Conservation (phyloP, 2,329 filamentous ascomycete species). For the Pestalotiopsis sp. region DNA sequence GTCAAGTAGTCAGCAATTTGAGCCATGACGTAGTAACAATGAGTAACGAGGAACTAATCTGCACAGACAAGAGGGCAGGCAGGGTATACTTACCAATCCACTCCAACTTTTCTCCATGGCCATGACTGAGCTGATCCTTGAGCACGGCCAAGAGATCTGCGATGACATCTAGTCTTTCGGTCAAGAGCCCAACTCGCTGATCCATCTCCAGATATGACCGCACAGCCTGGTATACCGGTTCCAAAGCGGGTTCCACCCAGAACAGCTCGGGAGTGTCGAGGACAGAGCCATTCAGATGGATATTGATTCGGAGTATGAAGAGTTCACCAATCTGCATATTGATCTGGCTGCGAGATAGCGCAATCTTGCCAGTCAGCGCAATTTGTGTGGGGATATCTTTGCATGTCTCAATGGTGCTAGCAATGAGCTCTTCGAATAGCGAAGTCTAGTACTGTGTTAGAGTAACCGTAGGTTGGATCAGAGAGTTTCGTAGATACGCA, state of each 20-base stretch:
- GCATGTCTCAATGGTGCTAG: conserved; percentile 88
- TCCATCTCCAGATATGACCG: conserved; percentile 98
- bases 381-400: conserved; percentile 94
- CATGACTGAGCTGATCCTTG: conserved; percentile 93
- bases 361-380: conserved; percentile 87
- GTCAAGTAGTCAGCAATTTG: background rate
- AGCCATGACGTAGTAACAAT: background rate
- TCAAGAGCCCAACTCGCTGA: conserved; percentile 85
- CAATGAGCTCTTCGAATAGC: conserved; percentile 92
- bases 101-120: conserved; percentile 85
- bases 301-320: conserved; percentile 96
- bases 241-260: conserved; percentile 96
- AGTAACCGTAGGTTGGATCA: background rate
- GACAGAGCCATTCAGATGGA: conserved; percentile 94
- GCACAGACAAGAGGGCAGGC: background rate
- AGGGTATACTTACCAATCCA: conserved; percentile 71
- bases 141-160: conserved; percentile 88
- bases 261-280: conserved; percentile 96
- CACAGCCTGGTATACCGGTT: conserved; percentile 94
- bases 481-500: conserved; percentile 29
- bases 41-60: background rate
- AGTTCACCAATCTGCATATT: conserved; percentile 99
- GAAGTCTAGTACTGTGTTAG: conserved; percentile 62
- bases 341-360: conserved; percentile 83
- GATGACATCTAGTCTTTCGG: conserved; percentile 89